Evolutionary conservation across 2,329 filamentous ascomycete species (phyloP), one percentile per base, ranked within the genome.

Genomic region (Sporothrix pallida): DNA sequence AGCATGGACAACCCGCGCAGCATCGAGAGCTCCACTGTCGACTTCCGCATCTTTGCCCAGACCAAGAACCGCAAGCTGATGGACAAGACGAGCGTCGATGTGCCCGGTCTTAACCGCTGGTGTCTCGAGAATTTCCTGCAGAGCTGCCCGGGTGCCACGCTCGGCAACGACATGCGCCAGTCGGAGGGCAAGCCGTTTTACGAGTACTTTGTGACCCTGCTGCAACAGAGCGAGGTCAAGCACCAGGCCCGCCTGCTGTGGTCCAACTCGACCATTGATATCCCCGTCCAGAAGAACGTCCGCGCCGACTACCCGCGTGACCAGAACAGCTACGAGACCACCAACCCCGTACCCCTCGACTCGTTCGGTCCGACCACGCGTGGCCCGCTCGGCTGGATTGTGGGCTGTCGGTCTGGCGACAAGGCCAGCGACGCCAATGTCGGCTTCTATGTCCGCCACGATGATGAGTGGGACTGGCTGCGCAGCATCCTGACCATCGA

Each of bases 391-490:
- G 82, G 81, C 15, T 79, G 77, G 74, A 76, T 83, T 4, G 81
- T 81, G 1, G 80, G 80, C 31, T 81, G 78, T 3, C 79, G 82
- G 2, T 83, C 81, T 0, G 82, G 82, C 3, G 83, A 84, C 73
- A 84, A 83, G 72, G 80, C 79, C 0, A 77, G 78, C 0, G 79
- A 83, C 76, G 78, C 77, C 20, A 84, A 84, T 73, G 79, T 82
- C 46, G 82, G 82, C 6, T 80, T 84, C 74, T 87, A 82, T 77
- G 81, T 83, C 3, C 77, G 80, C 10, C 73, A 80, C 71, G 75
- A 77, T 1, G 81, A 84, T 63, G 82, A 84, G 75, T 86, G 79
- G 72, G 78, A 81, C 0, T 83, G 82, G 82, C 76, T 84, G 13
- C 79, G 81, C 31, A 77, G 76, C 6, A 63, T 83, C 26, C 78